Evolutionary conservation across 2,329 filamentous ascomycete species (phyloP).

Genomic region (Scedosporium minutisporum): DNA sequence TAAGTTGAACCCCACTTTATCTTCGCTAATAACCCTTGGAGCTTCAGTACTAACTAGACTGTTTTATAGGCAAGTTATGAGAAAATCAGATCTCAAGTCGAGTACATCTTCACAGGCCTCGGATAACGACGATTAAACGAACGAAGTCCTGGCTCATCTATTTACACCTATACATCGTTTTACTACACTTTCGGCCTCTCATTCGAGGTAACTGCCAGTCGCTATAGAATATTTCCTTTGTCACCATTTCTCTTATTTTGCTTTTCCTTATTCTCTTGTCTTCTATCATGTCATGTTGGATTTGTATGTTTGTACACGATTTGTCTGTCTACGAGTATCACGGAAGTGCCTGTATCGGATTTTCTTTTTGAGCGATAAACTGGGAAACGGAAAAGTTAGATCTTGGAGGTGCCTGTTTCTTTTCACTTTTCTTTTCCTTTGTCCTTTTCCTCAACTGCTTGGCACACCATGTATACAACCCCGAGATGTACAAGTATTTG

Average conservation of each 20-base stretch:
- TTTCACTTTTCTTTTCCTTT: neutral
- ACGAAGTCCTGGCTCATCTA: neutral
- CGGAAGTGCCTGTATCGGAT: too few species aligned
- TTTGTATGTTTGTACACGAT: neutral
- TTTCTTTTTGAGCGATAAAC: neutral
- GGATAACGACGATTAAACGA: slow-evolving; percentile 1
- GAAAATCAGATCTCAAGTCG: slow-evolving; percentile 4
- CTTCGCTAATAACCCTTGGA: neutral
- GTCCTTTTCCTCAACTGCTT: neutral
- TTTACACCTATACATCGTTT: neutral
- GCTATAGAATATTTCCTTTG: neutral
- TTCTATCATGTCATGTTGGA: neutral
- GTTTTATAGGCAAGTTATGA: slow-evolving; percentile 1
- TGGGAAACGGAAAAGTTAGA: neutral
- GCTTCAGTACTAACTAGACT: neutral
- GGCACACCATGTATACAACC: neutral
- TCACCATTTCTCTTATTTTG: neutral
- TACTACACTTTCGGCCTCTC: neutral
- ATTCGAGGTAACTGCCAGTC: neutral
- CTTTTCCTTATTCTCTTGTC: neutral
- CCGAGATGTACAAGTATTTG: neutral
- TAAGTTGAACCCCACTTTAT: neutral
- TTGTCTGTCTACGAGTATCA: neutral
- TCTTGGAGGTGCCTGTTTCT: neutral
- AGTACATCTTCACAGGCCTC: slow-evolving; percentile 1